Percentiles rank a stretch among this genome's conserved stretches.
phyloP scores from a whole-genome alignment of 2,329 filamentous ascomycete species.

The Exophiala sp. region DNA sequence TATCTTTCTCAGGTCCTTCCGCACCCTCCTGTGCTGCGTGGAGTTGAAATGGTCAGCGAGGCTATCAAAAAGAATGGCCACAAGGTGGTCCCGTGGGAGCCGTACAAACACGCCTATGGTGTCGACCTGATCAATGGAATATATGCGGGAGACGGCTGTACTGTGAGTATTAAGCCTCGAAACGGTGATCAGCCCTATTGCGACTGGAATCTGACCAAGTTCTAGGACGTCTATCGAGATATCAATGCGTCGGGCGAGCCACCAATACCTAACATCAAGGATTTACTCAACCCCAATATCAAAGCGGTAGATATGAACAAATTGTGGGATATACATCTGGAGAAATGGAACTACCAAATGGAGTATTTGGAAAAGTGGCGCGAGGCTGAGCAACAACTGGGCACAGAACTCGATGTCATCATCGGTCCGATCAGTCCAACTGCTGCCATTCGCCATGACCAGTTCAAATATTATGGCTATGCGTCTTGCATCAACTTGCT shows the following conservation, averaged over 20 bases:
- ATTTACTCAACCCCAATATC: conserved; percentile 27
- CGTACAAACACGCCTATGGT: conserved; percentile 33
- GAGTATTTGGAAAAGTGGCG: conserved; percentile 35
- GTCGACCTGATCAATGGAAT: conserved; percentile 38
- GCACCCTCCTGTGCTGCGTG: conserved; percentile 38
- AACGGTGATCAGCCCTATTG: neutral
- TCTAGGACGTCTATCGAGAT: conserved; percentile 44
- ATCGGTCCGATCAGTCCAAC: conserved; percentile 41
- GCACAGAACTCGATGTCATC: conserved; percentile 51
- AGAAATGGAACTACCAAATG: conserved; percentile 36
- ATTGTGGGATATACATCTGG: conserved; percentile 31
- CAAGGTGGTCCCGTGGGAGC: conserved; percentile 33
- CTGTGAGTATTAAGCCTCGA: conserved; percentile 37
- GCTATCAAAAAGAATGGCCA: conserved; percentile 33
- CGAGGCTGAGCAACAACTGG: conserved; percentile 34
- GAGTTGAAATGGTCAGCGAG: conserved; percentile 30
- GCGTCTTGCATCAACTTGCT: conserved; percentile 51
- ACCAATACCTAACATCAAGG: conserved; percentile 40
- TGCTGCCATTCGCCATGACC: conserved; percentile 33
- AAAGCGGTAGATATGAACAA: conserved; percentile 29
- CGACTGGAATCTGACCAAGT: too few species aligned
- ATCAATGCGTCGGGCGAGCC: conserved; percentile 55
- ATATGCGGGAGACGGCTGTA: conserved; percentile 48
- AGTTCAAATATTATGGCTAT: conserved; percentile 49
- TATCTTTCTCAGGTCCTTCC: conserved; percentile 31